A percentile compares a stretch with the other conserved stretches of the same genome.
Evolutionary conservation across 768 basidiomycete species (phyloP).

Genomic region (Mycena alexandri): DNA sequence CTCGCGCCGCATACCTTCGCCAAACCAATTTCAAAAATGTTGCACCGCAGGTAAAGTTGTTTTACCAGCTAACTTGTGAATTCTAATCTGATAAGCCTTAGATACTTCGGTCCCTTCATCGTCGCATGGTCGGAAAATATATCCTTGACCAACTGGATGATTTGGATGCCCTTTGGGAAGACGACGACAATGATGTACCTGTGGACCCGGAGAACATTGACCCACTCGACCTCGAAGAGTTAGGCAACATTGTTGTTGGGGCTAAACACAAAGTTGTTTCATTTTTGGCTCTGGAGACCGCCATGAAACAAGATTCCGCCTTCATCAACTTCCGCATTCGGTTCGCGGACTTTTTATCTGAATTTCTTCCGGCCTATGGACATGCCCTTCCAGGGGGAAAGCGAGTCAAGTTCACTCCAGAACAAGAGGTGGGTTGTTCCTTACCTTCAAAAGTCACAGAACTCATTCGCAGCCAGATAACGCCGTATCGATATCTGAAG

Average conservation of each 20-base stretch:
- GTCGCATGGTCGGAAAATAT: background rate
- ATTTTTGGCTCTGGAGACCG: background rate
- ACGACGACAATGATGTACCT: background rate
- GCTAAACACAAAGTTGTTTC: background rate
- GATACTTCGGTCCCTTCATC: constrained; percentile 11
- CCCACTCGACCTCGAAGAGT: background rate
- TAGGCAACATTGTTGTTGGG: background rate
- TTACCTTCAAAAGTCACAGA: no score
- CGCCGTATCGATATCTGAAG: constrained; percentile 28
- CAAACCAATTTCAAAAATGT: constrained; percentile 51
- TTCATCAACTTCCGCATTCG: background rate
- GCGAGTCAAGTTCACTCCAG: background rate
- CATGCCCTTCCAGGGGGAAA: background rate
- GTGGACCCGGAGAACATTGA: no score
- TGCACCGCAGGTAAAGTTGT: constrained; percentile 43
- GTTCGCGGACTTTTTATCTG: background rate
- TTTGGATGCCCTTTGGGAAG: background rate
- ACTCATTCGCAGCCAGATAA: background rate
- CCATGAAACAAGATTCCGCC: background rate
- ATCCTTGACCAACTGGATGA: constrained; percentile 14
- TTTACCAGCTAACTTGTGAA: background rate
- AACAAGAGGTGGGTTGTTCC: background rate
- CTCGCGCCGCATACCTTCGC: constrained; percentile 44
- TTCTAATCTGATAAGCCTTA: constrained; percentile 20
- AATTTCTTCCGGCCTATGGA: background rate